phyloP scores from a whole-genome alignment of 495 filamentous ascomycete species.

The Neurospora sp. region DNA sequence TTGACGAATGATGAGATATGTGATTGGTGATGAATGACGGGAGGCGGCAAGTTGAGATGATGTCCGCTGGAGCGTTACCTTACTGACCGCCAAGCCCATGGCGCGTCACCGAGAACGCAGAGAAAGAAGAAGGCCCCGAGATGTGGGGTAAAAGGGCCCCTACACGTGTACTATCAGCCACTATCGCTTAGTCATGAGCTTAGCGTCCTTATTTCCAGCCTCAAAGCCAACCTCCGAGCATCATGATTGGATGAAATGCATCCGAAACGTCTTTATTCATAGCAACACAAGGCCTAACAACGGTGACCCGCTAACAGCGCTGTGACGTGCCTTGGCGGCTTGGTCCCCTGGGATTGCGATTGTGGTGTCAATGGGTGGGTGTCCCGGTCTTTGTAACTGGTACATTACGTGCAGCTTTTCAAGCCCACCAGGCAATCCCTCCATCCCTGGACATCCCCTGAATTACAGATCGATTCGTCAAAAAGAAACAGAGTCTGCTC shows the following conservation, averaged over 20 bases:
- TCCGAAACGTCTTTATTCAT: conserved; percentile 8
- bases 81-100: background rate
- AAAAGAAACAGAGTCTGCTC: background rate
- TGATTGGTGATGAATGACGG: background rate
- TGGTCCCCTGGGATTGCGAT: conserved; percentile 5
- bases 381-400: background rate
- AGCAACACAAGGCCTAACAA: background rate
- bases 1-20: background rate
- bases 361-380: background rate
- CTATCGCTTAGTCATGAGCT: background rate
- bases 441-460: background rate
- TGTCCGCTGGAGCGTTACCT: background rate
- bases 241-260: conserved; percentile 2
- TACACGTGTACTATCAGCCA: background rate
- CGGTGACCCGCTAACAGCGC: conserved; percentile 1
- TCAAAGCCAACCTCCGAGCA: background rate
- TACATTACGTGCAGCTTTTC: background rate
- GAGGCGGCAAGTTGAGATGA: background rate
- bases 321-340: conserved; percentile 9
- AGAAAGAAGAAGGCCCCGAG: background rate
- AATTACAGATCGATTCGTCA: background rate
- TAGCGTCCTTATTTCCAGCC: background rate
- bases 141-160: background rate
- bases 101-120: background rate
- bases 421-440: background rate